Percentiles rank a stretch among this genome's conserved stretches.
Evolutionary conservation across 2,329 filamentous ascomycete species (phyloP).

Genomic region (Beauveria medogensis): DNA sequence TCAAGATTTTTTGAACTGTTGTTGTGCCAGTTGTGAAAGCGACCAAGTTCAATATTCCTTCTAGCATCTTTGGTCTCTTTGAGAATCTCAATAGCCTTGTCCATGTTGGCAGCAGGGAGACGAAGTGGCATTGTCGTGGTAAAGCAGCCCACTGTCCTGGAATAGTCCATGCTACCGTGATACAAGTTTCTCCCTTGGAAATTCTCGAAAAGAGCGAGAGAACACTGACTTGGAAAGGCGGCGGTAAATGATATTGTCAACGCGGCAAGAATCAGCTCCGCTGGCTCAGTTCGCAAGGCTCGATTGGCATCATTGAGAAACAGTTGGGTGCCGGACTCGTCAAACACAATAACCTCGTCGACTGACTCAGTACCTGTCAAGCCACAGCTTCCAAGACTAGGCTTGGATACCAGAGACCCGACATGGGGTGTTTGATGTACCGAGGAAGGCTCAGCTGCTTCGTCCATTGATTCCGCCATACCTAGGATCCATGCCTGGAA

Average conservation of each 20-base stretch:
- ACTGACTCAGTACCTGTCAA: background rate
- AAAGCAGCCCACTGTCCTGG: background rate
- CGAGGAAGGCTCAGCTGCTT: background rate
- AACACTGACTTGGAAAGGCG: background rate
- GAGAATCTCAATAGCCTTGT: background rate
- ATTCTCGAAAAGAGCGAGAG: background rate
- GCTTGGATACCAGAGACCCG: background rate
- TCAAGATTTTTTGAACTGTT: background rate
- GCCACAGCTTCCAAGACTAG: background rate
- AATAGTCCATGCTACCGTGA: background rate
- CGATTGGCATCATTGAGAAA: background rate
- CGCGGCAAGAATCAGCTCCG: background rate
- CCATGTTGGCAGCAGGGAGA: background rate
- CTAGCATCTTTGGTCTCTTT: background rate
- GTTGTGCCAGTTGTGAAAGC: background rate
- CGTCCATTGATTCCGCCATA: background rate
- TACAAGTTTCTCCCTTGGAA: background rate
- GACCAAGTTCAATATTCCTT: background rate
- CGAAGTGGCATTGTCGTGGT: background rate
- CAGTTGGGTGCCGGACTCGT: background rate
- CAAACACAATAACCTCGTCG: background rate
- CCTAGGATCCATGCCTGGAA: background rate
- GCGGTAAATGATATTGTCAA: background rate
- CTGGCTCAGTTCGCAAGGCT: background rate
- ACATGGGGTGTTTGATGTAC: background rate